phyloP scores from a whole-genome alignment of 371 early-diverging fungal genomes.

The Rhizomucor miehei region DNA sequence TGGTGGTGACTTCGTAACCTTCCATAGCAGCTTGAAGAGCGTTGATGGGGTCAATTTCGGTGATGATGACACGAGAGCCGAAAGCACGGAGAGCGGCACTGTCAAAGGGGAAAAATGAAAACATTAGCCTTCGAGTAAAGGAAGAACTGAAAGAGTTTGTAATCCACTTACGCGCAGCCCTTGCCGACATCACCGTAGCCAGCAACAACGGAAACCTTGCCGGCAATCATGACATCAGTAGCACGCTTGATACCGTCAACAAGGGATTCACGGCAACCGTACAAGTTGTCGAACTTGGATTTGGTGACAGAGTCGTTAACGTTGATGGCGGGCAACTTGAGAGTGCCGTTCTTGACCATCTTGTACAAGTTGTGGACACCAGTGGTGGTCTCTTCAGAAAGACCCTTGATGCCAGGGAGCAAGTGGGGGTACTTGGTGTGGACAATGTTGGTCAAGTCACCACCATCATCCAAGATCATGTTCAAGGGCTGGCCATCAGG shows the following conservation, averaged over 20 bases:
- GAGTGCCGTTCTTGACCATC: slow-evolving; percentile 92
- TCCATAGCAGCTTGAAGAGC: slow-evolving; percentile 99
- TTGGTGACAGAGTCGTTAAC: slow-evolving; percentile 99
- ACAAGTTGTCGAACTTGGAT: slow-evolving; percentile 99
- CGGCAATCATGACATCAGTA: slow-evolving; percentile 99
- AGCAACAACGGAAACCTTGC: slow-evolving; percentile 97
- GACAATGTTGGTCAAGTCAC: slow-evolving; percentile 95
- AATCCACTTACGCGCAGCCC: slow-evolving; percentile 80
- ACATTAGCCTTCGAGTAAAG: neutral
- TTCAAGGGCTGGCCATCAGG: slow-evolving; percentile 94
- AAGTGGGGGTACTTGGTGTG: slow-evolving; percentile 95
- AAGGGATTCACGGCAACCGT: slow-evolving; percentile 99
- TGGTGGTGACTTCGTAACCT: slow-evolving; percentile 98
- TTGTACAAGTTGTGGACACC: slow-evolving; percentile 99
- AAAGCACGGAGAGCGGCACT: slow-evolving; percentile 94
- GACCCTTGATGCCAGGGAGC: slow-evolving; percentile 80
- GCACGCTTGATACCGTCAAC: slow-evolving; percentile 99
- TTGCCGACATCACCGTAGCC: slow-evolving; percentile 99
- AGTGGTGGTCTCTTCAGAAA: slow-evolving; percentile 99
- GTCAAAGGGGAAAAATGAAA: neutral
- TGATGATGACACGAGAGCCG: slow-evolving; percentile 98
- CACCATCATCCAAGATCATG: slow-evolving; percentile 99
- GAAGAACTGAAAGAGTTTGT: neutral
- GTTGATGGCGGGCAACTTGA: slow-evolving; percentile 98
- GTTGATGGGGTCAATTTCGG: slow-evolving; percentile 99